These are phyloP conservation scores for Blastobotrys buckinghamii DNA, from an alignment of 1,139 yeast genomes.

Conservation along the genomic window DNA sequence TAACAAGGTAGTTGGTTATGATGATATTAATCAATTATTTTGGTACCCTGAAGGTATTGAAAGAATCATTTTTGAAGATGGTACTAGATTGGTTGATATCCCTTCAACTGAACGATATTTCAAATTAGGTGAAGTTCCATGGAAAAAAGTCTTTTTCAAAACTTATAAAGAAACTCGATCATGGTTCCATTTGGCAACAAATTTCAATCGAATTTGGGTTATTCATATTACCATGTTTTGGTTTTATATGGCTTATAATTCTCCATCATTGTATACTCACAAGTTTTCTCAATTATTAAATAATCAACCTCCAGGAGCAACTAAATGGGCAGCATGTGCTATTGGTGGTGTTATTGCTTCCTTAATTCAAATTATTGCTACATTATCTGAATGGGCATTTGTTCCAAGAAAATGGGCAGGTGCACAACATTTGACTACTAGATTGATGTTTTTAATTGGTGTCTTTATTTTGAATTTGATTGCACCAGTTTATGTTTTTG, in stretches of 20 bases:
- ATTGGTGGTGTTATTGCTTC: conserved; percentile 89
- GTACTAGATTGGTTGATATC: conserved; percentile 82
- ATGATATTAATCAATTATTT: conserved; percentile 95
- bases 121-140: conserved; percentile 85
- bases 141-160: conserved; percentile 92
- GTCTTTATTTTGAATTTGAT: conserved; percentile 70
- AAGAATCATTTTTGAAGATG: conserved; percentile 85
- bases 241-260: conserved; percentile 91
- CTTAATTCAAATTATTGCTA: conserved; percentile 76
- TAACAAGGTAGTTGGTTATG: conserved; percentile 90
- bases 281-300: conserved; percentile 77
- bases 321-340: conserved; percentile 89
- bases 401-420: conserved; percentile 99
- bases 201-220: conserved; percentile 97
- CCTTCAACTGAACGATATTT: conserved; percentile 86
- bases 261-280: conserved; percentile 85
- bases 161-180: conserved; percentile 96
- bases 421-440: conserved; percentile 91
- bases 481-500: conserved; percentile 82
- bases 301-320: conserved; percentile 80
- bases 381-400: conserved; percentile 88
- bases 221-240: conserved; percentile 84
- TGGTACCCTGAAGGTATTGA: conserved; percentile 99
- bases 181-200: conserved; percentile 94
- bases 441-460: conserved; percentile 66